A percentile compares a stretch with the other conserved stretches of the same genome.
Evolutionary conservation across 2,329 filamentous ascomycete genomes (phyloP).

Genomic region (Nemania sp.): DNA sequence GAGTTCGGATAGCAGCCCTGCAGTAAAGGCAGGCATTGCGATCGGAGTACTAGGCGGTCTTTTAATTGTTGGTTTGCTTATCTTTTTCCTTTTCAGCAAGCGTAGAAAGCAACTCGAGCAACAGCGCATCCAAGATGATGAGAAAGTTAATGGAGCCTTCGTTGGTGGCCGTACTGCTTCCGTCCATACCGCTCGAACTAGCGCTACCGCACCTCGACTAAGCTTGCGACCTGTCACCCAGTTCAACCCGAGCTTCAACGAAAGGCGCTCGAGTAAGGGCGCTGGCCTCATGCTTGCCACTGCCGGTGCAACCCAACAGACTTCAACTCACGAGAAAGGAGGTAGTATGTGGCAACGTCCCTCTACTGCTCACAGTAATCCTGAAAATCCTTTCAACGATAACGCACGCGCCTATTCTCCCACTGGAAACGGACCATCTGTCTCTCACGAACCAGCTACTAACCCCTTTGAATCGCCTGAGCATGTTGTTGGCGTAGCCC

Average conservation of each 20-base stretch:
- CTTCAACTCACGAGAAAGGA: conserved; percentile 49
- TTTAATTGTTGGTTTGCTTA: conserved; percentile 72
- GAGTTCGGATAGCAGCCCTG: conserved; percentile 47
- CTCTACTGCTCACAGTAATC: conserved; percentile 59
- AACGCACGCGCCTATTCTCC: conserved; percentile 61
- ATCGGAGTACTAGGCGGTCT: conserved; percentile 82
- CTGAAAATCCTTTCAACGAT: conserved; percentile 78
- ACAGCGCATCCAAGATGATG: conserved; percentile 67
- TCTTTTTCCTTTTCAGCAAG: conserved; percentile 77
- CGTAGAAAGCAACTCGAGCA: conserved; percentile 75
- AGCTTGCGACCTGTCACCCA: conserved; percentile 87
- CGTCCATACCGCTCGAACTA: conserved; percentile 57
- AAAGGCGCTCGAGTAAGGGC: conserved; percentile 64
- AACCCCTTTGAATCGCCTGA: conserved; percentile 54
- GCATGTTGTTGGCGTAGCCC: conserved; percentile 55
- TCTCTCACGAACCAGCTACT: conserved; percentile 47
- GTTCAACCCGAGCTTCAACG: conserved; percentile 77
- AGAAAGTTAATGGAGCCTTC: conserved; percentile 67
- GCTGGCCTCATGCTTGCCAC: conserved; percentile 55
- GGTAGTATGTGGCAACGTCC: conserved; percentile 63
- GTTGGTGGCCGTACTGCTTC: conserved; percentile 53
- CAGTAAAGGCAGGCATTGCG: conserved; percentile 81
- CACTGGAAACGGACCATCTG: conserved; percentile 52
- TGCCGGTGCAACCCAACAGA: conserved; percentile 43
- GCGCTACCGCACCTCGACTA: conserved; percentile 77